phyloP scores from a whole-genome alignment of 306 rosid species.

The Cicer yamashitae region DNA sequence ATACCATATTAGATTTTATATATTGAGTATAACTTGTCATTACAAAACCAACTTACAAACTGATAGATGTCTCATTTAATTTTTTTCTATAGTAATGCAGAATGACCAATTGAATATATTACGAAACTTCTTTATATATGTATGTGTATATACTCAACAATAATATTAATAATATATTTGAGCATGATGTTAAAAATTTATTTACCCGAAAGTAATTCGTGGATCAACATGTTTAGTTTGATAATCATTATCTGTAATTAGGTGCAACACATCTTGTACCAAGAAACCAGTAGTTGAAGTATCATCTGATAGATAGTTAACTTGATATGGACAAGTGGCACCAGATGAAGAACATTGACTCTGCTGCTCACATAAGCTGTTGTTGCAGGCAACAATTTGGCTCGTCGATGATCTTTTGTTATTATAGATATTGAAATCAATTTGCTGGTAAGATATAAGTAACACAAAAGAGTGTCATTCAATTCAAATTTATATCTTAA shows the following conservation, averaged over 20 bases:
- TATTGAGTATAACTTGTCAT: too few relatives aligned
- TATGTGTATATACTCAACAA: too few relatives aligned
- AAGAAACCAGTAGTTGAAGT: slow-evolving; percentile 78
- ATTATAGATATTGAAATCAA: slow-evolving; percentile 67
- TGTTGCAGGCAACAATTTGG: slow-evolving; percentile 64
- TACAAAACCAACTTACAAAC: too few relatives aligned
- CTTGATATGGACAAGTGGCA: slow-evolving; percentile 61
- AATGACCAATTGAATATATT: too few relatives aligned
- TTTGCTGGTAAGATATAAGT: slow-evolving; percentile 48
- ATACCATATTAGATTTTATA: too few relatives aligned
- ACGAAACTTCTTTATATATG: too few relatives aligned
- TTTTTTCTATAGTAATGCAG: too few relatives aligned
- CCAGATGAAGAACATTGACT: slow-evolving; percentile 61
- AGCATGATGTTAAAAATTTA: slow-evolving; percentile 37
- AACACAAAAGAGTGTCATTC: slow-evolving; percentile 39
- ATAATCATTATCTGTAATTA: slow-evolving; percentile 60
- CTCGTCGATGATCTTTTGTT: slow-evolving; percentile 70
- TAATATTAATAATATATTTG: not conserved
- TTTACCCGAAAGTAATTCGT: slow-evolving; percentile 76
- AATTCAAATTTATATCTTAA: slow-evolving; percentile 35
- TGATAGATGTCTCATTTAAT: too few relatives aligned
- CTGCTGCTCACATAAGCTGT: slow-evolving; percentile 56
- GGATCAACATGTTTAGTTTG: slow-evolving; percentile 48
- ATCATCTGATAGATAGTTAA: slow-evolving; percentile 59
- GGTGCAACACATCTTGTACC: slow-evolving; percentile 85